Base-by-base conservation (phyloP, 2,329 filamentous ascomycete genomes). In the Pseudomassariella vexata region DNA sequence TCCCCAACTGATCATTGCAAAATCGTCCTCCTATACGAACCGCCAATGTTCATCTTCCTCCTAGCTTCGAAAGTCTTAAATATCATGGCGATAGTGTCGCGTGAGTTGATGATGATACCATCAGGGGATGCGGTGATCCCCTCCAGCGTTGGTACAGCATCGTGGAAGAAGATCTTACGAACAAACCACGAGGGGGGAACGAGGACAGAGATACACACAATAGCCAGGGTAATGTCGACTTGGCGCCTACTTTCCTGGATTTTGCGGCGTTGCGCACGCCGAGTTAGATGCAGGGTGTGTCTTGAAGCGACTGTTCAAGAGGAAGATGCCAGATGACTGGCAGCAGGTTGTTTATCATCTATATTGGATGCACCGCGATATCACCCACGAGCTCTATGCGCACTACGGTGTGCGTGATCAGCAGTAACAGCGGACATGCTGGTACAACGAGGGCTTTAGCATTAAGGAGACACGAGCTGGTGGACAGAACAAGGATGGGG, bases 151-250 rank as follows among this genome's bases (percentile, higher is more conserved):
- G n/a, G n/a, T n/a, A n/a, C n/a, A n/a, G n/a, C n/a, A n/a, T n/a
- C n/a, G n/a, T n/a, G n/a, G n/a, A n/a, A n/a, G n/a, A n/a, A n/a
- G n/a, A n/a, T n/a, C n/a, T n/a, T n/a, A n/a, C n/a, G n/a, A n/a
- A n/a, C n/a, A n/a, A n/a, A n/a, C n/a, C n/a, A n/a, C n/a, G n/a
- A n/a, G n/a, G n/a, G n/a, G n/a, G n/a, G n/a, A n/a, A n/a, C n/a
- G n/a, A n/a, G n/a, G n/a, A n/a, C n/a, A n/a, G n/a, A n/a, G n/a
- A n/a, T n/a, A n/a, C n/a, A n/a, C n/a, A n/a, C n/a, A n/a, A n/a
- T n/a, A n/a, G n/a, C n/a, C n/a, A n/a, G n/a, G n/a, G 59, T 44
- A 74, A 74, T 34, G 70, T 73, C 4, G 70, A 73, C 39, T 73
- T 75, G 34, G 69, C 69, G 1, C 53, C 68, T 2, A 66, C 64